Percentiles rank a stretch among this genome's conserved stretches.
These are phyloP conservation scores for Apophysomyces trapeziformis DNA, from an alignment of 371 early-diverging fungal species.

Conservation along the genomic window DNA sequence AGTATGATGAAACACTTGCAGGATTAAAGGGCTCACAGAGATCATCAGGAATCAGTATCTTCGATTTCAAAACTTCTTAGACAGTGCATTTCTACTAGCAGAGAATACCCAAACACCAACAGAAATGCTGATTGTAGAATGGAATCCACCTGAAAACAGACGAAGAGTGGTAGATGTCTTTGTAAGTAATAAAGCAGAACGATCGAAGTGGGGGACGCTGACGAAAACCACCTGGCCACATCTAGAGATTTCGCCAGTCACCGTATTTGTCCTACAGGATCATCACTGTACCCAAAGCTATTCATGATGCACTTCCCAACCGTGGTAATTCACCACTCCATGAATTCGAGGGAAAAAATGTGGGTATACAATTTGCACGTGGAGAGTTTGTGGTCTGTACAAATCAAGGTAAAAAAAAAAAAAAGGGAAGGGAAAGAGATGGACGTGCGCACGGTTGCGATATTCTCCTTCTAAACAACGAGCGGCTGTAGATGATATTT, in stretches of 20 bases:
- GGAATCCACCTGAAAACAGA: conserved; percentile 47
- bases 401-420: conserved; percentile 45
- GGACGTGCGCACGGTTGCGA: not conserved
- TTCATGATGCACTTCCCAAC: conserved; percentile 43
- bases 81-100: conserved; percentile 43
- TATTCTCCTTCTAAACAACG: not conserved
- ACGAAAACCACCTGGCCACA: too few relatives aligned
- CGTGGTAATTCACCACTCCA: conserved; percentile 45
- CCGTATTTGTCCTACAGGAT: conserved; percentile 42
- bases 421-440: not conserved
- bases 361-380: conserved; percentile 51
- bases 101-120: conserved; percentile 45
- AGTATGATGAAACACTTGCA: conserved; percentile 18
- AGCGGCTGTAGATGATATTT: conserved; percentile 43
- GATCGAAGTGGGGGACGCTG: not conserved
- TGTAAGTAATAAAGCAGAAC: conserved; percentile 25
- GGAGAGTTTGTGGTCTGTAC: conserved; percentile 50
- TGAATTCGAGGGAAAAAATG: conserved; percentile 55
- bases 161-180: conserved; percentile 43
- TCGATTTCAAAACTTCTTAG: conserved; percentile 50
- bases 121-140: conserved; percentile 48
- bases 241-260: conserved; percentile 49
- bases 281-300: conserved; percentile 40
- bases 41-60: conserved; percentile 42
- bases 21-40: not conserved